These are phyloP conservation scores for Groenewaldozyma tartarivorans DNA, from an alignment of 805 yeast species.

Conservation along the genomic window DNA sequence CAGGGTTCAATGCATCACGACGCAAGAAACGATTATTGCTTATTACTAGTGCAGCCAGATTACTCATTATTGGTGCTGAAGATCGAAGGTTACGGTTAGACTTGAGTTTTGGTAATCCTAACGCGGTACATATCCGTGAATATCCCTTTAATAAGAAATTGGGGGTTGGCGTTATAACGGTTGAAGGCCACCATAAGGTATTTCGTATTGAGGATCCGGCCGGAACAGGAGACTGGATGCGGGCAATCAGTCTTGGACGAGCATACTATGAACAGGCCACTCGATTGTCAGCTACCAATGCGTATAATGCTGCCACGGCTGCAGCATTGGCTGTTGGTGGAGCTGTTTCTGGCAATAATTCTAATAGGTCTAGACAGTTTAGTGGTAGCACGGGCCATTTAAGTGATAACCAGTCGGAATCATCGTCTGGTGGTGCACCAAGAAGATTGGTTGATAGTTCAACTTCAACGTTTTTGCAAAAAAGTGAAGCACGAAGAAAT, in stretches of 20 bases:
- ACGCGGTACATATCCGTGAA: conserved; percentile 26
- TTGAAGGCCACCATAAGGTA: conserved; percentile 27
- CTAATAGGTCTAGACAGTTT: background rate
- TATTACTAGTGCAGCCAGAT: conserved; percentile 27
- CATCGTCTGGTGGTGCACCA: conserved; percentile 2
- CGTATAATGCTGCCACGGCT: conserved; percentile 26
- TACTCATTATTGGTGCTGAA: conserved; percentile 23
- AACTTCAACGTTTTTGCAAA: conserved; percentile 15
- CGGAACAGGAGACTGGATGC: conserved; percentile 27
- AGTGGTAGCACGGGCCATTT: background rate
- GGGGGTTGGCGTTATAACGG: conserved; percentile 20
- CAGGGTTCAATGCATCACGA: conserved; percentile 10
- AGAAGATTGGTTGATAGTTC: conserved; percentile 7
- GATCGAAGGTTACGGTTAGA: conserved; percentile 25
- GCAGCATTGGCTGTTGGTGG: conserved; percentile 27
- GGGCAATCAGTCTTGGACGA: conserved; percentile 22
- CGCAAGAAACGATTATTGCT: conserved; percentile 24
- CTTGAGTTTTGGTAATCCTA: conserved; percentile 26
- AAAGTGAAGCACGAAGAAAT: conserved; percentile 16
- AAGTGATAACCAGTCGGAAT: background rate
- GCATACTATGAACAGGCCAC: conserved; percentile 23
- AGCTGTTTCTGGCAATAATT: background rate
- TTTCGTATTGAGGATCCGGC: conserved; percentile 26
- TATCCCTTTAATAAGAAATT: conserved; percentile 21
- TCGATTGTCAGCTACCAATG: conserved; percentile 20